phyloP scores from a whole-genome alignment of 2,329 filamentous ascomycete genomes.

The Blastomyces parvus region DNA sequence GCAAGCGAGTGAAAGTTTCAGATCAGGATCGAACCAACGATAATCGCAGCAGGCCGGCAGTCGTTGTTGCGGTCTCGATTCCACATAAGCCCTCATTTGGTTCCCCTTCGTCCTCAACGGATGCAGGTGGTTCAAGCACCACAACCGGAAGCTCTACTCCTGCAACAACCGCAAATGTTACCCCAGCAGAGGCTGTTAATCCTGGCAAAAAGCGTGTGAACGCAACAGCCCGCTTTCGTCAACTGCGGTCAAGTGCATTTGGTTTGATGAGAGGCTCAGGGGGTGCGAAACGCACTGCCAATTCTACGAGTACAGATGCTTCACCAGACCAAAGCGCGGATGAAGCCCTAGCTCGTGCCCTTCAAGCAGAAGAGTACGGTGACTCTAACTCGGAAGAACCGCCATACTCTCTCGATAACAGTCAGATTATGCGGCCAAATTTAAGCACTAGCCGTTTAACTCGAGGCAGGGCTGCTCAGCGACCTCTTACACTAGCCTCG shows the following conservation, averaged over 20 bases:
- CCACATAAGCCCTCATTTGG: slow-evolving; percentile 20
- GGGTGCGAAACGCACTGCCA: slow-evolving; percentile 38
- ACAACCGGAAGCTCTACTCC: slow-evolving; percentile 52
- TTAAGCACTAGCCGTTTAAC: neutral
- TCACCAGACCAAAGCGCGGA: slow-evolving; percentile 31
- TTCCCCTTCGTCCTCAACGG: slow-evolving; percentile 32
- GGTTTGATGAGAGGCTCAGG: slow-evolving; percentile 31
- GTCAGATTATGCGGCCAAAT: neutral
- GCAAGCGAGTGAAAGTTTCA: neutral
- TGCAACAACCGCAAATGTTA: slow-evolving; percentile 49
- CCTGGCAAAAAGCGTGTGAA: slow-evolving; percentile 26
- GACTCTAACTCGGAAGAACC: slow-evolving; percentile 29
- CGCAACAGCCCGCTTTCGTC: slow-evolving; percentile 38
- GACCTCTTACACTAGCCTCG: neutral
- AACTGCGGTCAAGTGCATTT: slow-evolving; percentile 43
- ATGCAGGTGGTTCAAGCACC: slow-evolving; percentile 31
- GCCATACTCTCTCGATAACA: slow-evolving; percentile 19
- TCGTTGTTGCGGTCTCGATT: slow-evolving; percentile 27
- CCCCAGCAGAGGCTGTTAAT: slow-evolving; percentile 38
- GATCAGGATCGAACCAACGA: neutral
- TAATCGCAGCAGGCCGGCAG: neutral
- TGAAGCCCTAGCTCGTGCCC: slow-evolving; percentile 45
- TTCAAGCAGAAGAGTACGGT: slow-evolving; percentile 49
- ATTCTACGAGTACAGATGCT: slow-evolving; percentile 35
- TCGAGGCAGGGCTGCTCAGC: neutral